Conservation (phyloP, 495 filamentous ascomycete species). For the Trichoderma erinaceum region DNA sequence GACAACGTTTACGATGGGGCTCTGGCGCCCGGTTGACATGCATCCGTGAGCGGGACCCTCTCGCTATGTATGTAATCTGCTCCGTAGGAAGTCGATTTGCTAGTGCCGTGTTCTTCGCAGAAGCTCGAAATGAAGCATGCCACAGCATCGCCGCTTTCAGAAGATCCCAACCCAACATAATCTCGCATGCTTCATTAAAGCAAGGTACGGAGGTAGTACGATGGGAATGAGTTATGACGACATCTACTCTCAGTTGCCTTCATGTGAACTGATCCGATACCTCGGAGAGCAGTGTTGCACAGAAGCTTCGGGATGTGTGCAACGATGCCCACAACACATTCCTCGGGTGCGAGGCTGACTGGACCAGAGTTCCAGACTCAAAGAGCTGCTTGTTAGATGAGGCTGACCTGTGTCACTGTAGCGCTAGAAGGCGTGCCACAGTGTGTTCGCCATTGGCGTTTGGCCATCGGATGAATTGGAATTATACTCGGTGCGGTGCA, state of each 20-base stretch:
- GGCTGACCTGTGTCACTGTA: background rate
- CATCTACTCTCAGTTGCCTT: background rate
- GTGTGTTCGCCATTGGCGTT: background rate
- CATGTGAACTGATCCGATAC: background rate
- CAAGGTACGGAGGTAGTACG: conserved; percentile 6
- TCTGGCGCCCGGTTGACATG: background rate
- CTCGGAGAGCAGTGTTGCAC: background rate
- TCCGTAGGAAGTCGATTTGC: background rate
- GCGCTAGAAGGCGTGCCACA: background rate
- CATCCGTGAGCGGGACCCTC: background rate
- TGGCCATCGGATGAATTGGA: background rate
- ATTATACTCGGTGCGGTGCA: background rate
- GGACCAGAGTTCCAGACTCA: background rate
- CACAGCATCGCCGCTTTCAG: background rate
- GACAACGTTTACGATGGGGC: background rate
- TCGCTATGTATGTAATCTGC: background rate
- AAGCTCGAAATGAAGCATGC: no score
- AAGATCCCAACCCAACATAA: background rate
- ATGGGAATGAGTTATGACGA: background rate
- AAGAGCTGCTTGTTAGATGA: background rate
- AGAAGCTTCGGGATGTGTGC: background rate
- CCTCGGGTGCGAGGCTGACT: background rate
- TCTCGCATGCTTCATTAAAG: background rate
- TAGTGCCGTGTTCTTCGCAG: background rate
- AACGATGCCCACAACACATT: background rate